Evolutionary conservation across 208 protist genomes (phyloP).

Genomic region (Acanthamoeba castellanii): DNA sequence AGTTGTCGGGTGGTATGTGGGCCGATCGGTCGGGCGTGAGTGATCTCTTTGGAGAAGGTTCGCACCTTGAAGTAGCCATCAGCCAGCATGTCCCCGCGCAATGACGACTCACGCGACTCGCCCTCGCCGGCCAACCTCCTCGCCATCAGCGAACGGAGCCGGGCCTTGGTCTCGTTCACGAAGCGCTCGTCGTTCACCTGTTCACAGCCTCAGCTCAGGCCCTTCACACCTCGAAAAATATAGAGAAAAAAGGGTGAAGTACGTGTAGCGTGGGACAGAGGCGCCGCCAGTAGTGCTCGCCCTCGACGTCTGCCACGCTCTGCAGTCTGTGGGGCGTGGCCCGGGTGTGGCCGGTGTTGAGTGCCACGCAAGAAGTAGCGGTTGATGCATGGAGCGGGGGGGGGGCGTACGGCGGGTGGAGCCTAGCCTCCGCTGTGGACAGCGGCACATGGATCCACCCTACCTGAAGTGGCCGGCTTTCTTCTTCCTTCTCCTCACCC

Average conservation of each 20-base stretch:
- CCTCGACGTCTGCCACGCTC: not conserved
- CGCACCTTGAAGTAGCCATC: not conserved
- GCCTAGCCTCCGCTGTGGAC: not conserved
- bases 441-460: not conserved
- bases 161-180: not conserved
- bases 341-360: not conserved
- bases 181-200: not conserved
- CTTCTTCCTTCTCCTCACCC: too few species aligned
- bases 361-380: not conserved
- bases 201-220: not conserved
- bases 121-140: not conserved
- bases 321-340: not conserved
- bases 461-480: not conserved
- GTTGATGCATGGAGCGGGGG: not conserved
- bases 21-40: not conserved
- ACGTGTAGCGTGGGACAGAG: not conserved
- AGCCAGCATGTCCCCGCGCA: not conserved
- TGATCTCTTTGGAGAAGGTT: not conserved
- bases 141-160: not conserved
- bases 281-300: not conserved
- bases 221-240: not conserved
- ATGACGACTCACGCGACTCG: not conserved
- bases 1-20: not conserved
- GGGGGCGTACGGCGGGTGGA: not conserved
- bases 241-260: not conserved